Percentiles rank a stretch among this genome's conserved stretches.
These are phyloP conservation scores for Aspergillus uvarum DNA, from an alignment of 2,329 filamentous ascomycete species.

Conservation along the genomic window DNA sequence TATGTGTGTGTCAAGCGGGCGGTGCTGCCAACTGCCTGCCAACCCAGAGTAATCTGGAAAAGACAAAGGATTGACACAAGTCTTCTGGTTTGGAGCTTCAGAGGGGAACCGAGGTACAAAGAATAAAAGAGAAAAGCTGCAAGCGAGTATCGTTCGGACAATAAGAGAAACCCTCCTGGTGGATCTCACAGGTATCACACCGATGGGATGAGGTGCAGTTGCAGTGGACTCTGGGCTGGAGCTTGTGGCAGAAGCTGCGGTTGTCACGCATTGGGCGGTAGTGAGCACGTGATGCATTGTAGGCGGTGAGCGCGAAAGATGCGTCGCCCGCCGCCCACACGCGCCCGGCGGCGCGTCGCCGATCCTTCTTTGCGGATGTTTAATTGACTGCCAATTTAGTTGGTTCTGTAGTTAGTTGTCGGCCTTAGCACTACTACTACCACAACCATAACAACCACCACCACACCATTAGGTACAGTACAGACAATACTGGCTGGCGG, in stretches of 20 bases:
- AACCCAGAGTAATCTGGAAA: background rate
- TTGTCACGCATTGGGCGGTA: slow-evolving; percentile 7
- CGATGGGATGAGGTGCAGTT: slow-evolving; percentile 7
- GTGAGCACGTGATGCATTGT: slow-evolving; percentile 26
- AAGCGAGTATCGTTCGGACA: background rate
- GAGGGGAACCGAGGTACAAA: background rate
- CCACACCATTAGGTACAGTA: no score
- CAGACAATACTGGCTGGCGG: slow-evolving; percentile 7
- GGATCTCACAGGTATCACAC: slow-evolving; percentile 1
- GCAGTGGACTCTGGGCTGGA: background rate
- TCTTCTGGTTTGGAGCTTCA: background rate
- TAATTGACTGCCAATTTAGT: slow-evolving; percentile 12
- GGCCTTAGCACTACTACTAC: slow-evolving; percentile 8
- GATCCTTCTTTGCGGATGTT: slow-evolving; percentile 18
- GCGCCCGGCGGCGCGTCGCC: slow-evolving; percentile 28
- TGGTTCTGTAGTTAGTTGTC: background rate
- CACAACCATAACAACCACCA: slow-evolving; percentile 6
- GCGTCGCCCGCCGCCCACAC: slow-evolving; percentile 19
- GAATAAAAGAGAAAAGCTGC: background rate
- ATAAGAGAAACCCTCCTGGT: background rate
- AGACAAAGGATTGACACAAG: background rate
- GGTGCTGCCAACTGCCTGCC: background rate
- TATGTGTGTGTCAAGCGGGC: background rate
- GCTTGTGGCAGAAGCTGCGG: slow-evolving; percentile 27
- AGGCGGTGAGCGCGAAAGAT: slow-evolving; percentile 34